Conservation (phyloP, 345 rosid genomes). For the Cardiospermum halicacabum region DNA sequence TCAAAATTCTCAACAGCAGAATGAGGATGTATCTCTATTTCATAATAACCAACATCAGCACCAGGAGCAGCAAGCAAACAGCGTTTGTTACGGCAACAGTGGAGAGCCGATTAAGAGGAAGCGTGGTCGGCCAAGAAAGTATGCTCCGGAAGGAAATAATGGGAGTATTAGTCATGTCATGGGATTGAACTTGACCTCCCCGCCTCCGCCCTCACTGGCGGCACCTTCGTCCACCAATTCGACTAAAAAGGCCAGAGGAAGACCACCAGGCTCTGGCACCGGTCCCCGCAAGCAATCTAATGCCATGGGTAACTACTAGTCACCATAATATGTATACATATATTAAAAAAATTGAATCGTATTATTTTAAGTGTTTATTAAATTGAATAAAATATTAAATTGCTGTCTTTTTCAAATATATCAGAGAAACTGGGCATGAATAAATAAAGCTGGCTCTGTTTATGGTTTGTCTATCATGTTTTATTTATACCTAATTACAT, state of each 20-base stretch:
- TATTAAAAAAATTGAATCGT: too few species aligned
- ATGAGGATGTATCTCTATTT: background rate
- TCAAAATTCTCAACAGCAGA: background rate
- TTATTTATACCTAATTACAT: background rate
- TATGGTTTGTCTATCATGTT: background rate
- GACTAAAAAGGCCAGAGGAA: constrained; percentile 31
- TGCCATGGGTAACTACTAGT: constrained; percentile 20
- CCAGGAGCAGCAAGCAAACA: background rate
- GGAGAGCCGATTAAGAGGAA: constrained; percentile 16
- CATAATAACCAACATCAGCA: background rate
- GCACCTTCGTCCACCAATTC: constrained; percentile 16
- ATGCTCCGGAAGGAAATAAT: background rate
- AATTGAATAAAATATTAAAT: background rate
- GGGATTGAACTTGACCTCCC: constrained; percentile 16
- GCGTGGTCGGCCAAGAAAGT: constrained; percentile 22
- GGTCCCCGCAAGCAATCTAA: constrained; percentile 19
- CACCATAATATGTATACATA: background rate
- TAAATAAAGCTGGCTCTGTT: background rate
- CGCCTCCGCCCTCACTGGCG: constrained; percentile 12
- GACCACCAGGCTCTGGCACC: constrained; percentile 38
- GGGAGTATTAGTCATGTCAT: background rate
- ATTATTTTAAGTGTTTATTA: background rate
- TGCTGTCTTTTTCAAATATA: background rate
- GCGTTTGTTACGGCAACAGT: background rate
- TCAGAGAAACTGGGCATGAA: too few species aligned